phyloP scores from a whole-genome alignment of 768 basidiomycete genomes.

The Termitomyces sp. region DNA sequence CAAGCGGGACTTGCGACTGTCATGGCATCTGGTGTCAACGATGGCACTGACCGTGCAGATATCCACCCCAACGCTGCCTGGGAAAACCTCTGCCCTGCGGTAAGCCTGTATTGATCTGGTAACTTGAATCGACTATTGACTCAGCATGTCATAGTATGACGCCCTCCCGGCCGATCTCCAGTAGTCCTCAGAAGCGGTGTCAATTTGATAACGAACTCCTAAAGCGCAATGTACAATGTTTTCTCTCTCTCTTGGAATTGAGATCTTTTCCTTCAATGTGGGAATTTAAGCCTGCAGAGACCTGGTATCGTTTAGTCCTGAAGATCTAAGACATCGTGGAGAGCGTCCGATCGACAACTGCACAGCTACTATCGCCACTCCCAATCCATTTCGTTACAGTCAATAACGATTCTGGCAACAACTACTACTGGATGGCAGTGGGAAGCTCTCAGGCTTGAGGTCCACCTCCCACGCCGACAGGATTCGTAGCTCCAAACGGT shows the following conservation, averaged over 20 bases:
- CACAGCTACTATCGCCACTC: neutral
- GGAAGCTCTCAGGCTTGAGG: neutral
- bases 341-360: neutral
- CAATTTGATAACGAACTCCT: too few species aligned
- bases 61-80: conserved; percentile 12
- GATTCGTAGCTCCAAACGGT: neutral
- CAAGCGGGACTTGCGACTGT: conserved; percentile 17
- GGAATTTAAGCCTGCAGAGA: neutral
- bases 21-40: conserved; percentile 7
- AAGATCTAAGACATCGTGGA: neutral
- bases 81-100: conserved; percentile 14
- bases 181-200: neutral
- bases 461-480: neutral
- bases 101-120: neutral
- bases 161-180: conserved; percentile 3
- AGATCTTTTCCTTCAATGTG: neutral
- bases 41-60: conserved; percentile 3
- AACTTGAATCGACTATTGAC: neutral
- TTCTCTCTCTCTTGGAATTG: neutral
- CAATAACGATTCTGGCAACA: neutral
- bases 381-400: neutral
- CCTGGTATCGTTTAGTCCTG: too few species aligned
- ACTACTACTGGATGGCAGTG: neutral
- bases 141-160: neutral
- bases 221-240: neutral